These are phyloP conservation scores for Termitomyces sp. DNA, from an alignment of 768 basidiomycete genomes.

Conservation along the genomic window DNA sequence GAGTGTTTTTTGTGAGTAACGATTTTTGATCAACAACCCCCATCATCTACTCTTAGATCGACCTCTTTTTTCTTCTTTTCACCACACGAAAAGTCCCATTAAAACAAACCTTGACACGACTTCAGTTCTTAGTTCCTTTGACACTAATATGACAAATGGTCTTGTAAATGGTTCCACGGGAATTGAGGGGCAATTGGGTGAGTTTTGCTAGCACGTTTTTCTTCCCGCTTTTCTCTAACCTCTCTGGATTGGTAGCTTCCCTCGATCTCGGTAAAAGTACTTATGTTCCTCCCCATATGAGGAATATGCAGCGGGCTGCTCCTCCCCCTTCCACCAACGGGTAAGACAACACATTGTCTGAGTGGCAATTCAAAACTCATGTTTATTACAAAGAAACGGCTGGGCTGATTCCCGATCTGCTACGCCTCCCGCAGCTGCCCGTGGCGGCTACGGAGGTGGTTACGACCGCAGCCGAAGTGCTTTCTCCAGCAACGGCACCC, in stretches of 20 bases:
- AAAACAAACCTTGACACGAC: conserved; percentile 21
- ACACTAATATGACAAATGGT: conserved; percentile 85
- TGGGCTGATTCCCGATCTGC: conserved; percentile 71
- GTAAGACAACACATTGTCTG: conserved; percentile 31
- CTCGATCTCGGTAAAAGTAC: conserved; percentile 77
- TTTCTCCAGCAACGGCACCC: conserved; percentile 30
- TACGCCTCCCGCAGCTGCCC: conserved; percentile 53
- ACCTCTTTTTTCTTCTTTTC: conserved; percentile 18
- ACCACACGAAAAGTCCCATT: conserved; percentile 19
- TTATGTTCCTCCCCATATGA: conserved; percentile 88
- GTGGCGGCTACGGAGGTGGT: conserved; percentile 42
- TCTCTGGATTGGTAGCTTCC: conserved; percentile 45
- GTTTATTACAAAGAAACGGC: conserved; percentile 41
- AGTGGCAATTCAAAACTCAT: conserved; percentile 12
- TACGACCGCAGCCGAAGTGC: conserved; percentile 38
- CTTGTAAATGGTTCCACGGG: conserved; percentile 73
- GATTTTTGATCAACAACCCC: conserved; percentile 23
- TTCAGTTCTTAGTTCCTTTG: conserved; percentile 23
- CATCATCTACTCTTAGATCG: conserved; percentile 23
- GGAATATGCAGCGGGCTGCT: conserved; percentile 83
- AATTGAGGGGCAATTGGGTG: conserved; percentile 75
- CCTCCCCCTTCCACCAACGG: conserved; percentile 60
- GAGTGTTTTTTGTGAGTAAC: conserved; percentile 13
- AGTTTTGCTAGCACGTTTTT: conserved; percentile 19
- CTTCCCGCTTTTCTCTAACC: conserved; percentile 3